phyloP scores from a whole-genome alignment of 495 filamentous ascomycete genomes.

The Podospora australis region DNA sequence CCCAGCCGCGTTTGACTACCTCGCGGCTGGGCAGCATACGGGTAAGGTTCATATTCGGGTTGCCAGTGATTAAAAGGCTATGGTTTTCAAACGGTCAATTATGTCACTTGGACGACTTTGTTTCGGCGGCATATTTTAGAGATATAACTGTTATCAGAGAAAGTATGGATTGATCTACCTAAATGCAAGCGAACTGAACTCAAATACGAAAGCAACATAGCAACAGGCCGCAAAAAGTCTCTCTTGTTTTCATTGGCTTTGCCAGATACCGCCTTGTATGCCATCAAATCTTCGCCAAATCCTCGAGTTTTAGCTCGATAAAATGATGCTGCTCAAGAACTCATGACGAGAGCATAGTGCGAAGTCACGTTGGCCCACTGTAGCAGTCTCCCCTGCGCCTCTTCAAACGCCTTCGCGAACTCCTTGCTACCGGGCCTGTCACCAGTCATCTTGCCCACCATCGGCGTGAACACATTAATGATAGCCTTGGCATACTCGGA shows the following conservation, averaged over 20 bases:
- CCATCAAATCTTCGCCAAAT: background rate
- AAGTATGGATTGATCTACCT: too few species aligned
- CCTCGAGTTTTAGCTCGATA: background rate
- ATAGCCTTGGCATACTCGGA: conserved; percentile 11
- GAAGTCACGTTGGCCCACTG: conserved; percentile 16
- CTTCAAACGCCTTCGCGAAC: conserved; percentile 14
- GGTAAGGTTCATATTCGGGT: conserved; percentile 43
- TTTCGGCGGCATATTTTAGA: too few species aligned
- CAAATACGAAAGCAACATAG: too few species aligned
- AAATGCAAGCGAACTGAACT: too few species aligned
- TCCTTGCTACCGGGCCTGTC: conserved; percentile 7
- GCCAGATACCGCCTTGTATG: too few species aligned
- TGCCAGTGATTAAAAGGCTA: too few species aligned
- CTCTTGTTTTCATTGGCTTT: too few species aligned
- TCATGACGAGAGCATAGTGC: background rate
- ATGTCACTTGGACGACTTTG: too few species aligned
- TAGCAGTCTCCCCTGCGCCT: conserved; percentile 13
- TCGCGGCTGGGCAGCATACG: conserved; percentile 37
- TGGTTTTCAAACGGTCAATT: too few species aligned
- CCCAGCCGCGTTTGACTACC: conserved; percentile 40
- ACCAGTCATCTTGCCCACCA: conserved; percentile 1
- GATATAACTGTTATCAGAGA: too few species aligned
- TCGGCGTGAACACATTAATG: background rate
- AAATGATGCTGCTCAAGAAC: background rate
- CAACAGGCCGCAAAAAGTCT: too few species aligned